Evolutionary conservation across 2,329 filamentous ascomycete species (phyloP).

Genomic region (Aspergillus neotritici): DNA sequence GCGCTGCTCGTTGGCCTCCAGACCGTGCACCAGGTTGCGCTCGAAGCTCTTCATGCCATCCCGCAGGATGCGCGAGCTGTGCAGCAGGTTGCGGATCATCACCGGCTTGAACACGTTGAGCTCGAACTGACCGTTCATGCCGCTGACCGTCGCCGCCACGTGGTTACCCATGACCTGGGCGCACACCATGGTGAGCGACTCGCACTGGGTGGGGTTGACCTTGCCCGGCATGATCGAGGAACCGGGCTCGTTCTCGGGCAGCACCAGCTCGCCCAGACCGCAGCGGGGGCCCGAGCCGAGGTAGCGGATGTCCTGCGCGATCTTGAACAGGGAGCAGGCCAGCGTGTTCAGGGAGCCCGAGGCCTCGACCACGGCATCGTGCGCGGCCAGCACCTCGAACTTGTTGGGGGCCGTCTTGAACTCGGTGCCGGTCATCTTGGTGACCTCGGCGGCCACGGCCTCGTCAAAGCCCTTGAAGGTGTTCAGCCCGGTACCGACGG

Average conservation of each 20-base stretch:
- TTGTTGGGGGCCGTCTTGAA: conserved; percentile 99
- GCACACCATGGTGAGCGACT: conserved; percentile 96
- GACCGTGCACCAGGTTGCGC: conserved; percentile 80
- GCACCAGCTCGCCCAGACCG: conserved; percentile 84
- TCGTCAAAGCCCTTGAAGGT: conserved; percentile 95
- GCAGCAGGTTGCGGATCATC: conserved; percentile 88
- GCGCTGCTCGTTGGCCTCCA: conserved; percentile 89
- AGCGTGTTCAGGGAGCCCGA: conserved; percentile 91
- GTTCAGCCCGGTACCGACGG: conserved; percentile 95
- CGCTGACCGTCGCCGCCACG: conserved; percentile 83
- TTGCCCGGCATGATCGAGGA: conserved; percentile 99
- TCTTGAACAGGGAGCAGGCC: conserved; percentile 88
- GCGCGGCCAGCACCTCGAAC: conserved; percentile 92
- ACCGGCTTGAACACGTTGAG: conserved; percentile 99
- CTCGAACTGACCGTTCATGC: conserved; percentile 97
- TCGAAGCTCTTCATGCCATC: conserved; percentile 95
- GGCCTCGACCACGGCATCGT: conserved; percentile 93
- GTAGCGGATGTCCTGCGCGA: conserved; percentile 96
- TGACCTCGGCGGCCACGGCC: conserved; percentile 83
- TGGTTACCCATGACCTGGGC: conserved; percentile 98
- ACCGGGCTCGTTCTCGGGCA: conserved; percentile 97
- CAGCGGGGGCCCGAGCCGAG: conserved; percentile 93
- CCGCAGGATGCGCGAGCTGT: conserved; percentile 79
- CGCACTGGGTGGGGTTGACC: conserved; percentile 98
- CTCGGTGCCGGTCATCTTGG: conserved; percentile 83